Evolutionary conservation across 768 basidiomycete genomes (phyloP), one percentile per base, ranked within the genome.

Genomic region (Trametes cingulata): DNA sequence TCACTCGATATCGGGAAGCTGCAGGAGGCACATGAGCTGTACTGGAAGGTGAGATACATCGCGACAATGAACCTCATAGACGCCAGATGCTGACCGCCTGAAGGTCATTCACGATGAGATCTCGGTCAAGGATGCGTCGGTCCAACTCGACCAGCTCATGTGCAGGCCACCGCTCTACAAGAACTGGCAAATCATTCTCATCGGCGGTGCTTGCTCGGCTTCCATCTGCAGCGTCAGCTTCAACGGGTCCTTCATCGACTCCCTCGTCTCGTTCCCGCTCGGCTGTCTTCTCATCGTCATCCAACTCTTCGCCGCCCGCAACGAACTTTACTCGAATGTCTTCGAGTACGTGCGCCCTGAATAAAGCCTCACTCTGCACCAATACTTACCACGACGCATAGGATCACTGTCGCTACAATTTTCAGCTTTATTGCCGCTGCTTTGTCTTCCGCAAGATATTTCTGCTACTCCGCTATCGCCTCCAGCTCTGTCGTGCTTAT

Each of bases 91-190:
- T 24, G 27, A 61, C 53, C 24, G 19, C 12, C 20, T 24, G 17
- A 61, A 88, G 83, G 91, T 93, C 64, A 91, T 93, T n/a, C 90
- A 93, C 65, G 92, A 95, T 68, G 78, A 85, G 41, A 77, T 89
- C 48, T 86, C 85, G 0, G 91, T 91, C 14, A 84, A 87, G 6
- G 85, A 86, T 29, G 93, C 91, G 1, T 85, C 85, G 2, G 74
- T 78, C 17, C 79, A 83, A 52, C 78, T 95, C n/a, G 89, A 93
- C 67, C 68, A 73, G 33, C 76, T 94, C 53, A 93, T 94, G 91
- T 80, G 79, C 54, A 76, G 83, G 61, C 75, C 80, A 49, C 85
- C 86, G 37, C 67, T 84, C 49, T 91, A 92, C 61, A 76, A 73
- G 51, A 77, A 82, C 69, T 82, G 80, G 78, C 79, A 87, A 69